Evolutionary conservation across 306 rosid genomes (phyloP).

Genomic region (Malus sylvestris): DNA sequence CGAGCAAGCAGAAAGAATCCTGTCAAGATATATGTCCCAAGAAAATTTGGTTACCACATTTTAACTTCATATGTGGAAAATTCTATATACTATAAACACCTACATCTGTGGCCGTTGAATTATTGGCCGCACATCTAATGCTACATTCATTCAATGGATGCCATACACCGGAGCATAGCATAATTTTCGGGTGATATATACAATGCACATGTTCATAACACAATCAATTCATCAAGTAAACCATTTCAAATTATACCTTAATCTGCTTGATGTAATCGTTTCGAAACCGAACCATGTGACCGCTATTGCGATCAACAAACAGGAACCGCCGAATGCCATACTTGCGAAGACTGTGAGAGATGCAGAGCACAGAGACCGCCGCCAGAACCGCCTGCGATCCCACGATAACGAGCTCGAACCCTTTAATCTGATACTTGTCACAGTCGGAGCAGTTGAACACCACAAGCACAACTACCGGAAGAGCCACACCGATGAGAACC

Average conservation of each 20-base stretch:
- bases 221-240: not conserved
- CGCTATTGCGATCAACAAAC: constrained; percentile 53
- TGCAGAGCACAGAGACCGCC: constrained; percentile 64
- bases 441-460: constrained; percentile 35
- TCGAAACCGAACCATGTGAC: constrained; percentile 39
- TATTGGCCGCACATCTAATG: not conserved
- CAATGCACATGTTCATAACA: not conserved
- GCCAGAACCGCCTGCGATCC: constrained; percentile 68
- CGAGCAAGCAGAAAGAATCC: constrained; percentile 53
- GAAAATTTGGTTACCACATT: not conserved
- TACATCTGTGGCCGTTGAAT: too few species aligned
- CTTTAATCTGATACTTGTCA: constrained; percentile 36
- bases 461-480: constrained; percentile 42
- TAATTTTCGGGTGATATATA: too few species aligned
- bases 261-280: constrained; percentile 51
- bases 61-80: not conserved
- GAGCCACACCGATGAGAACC: constrained; percentile 30
- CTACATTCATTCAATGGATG: not conserved
- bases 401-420: constrained; percentile 53
- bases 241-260: constrained; percentile 19
- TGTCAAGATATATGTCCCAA: constrained; percentile 7
- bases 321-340: constrained; percentile 66
- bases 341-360: constrained; percentile 52
- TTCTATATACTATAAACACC: too few species aligned
- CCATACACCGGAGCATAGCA: too few species aligned